These are phyloP conservation scores for Lepiota venenata DNA, from an alignment of 768 basidiomycete genomes.

Conservation along the genomic window DNA sequence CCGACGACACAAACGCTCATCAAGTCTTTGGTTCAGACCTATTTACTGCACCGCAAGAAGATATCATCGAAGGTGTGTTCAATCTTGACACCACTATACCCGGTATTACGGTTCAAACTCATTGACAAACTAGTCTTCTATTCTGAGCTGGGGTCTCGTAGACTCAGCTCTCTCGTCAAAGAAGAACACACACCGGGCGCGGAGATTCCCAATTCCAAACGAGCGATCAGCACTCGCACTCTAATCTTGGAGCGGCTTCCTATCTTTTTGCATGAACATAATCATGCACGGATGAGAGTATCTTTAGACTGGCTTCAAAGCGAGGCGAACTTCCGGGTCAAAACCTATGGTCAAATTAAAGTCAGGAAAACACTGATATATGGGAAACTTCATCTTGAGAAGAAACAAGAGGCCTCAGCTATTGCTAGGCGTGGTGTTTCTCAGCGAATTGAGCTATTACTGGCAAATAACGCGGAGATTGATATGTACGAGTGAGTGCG, in stretches of 20 bases:
- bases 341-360: constrained; percentile 58
- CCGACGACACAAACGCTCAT: constrained; percentile 81
- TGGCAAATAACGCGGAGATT: constrained; percentile 69
- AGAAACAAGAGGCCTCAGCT: constrained; percentile 71
- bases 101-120: neutral
- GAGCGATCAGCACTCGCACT: constrained; percentile 47
- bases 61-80: constrained; percentile 73
- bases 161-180: constrained; percentile 67
- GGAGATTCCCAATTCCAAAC: constrained; percentile 46
- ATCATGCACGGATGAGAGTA: constrained; percentile 58
- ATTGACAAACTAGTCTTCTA: constrained; percentile 59
- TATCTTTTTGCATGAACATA: constrained; percentile 89
- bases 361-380: constrained; percentile 60
- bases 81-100: neutral
- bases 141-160: constrained; percentile 65
- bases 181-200: constrained; percentile 68
- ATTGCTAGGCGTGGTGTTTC: constrained; percentile 49
- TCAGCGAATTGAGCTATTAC: constrained; percentile 70
- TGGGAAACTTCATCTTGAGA: constrained; percentile 44
- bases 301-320: constrained; percentile 65
- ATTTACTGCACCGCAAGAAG: constrained; percentile 85
- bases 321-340: constrained; percentile 66
- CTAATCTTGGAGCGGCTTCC: constrained; percentile 83
- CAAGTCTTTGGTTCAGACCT: constrained; percentile 76
- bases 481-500: constrained; percentile 89